Evolutionary conservation across 768 basidiomycete genomes (phyloP).

Genomic region (Leccinellum rugosiceps): DNA sequence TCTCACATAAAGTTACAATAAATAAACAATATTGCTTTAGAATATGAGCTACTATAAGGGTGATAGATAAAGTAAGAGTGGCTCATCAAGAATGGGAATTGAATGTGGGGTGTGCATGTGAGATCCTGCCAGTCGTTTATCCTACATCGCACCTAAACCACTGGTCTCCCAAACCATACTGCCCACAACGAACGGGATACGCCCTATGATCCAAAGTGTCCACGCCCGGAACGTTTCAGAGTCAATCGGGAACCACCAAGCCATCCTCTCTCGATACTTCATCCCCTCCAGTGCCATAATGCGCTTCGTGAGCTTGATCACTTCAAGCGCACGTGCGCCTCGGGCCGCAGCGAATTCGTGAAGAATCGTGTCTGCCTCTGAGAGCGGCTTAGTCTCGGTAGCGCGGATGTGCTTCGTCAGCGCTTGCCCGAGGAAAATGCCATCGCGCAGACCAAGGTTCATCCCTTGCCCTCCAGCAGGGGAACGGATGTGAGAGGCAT

Average conservation of each 20-base stretch:
- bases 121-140: no score
- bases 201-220: constrained; percentile 19
- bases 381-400: constrained; percentile 2
- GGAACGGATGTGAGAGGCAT: constrained; percentile 27
- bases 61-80: neutral
- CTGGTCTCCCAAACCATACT: constrained; percentile 10
- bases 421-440: constrained; percentile 42
- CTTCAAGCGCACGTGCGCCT: constrained; percentile 38
- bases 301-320: constrained; percentile 41
- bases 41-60: no score
- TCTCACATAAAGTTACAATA: no score
- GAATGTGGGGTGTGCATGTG: neutral
- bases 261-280: constrained; percentile 14
- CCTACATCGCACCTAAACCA: no score
- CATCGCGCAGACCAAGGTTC: constrained; percentile 55
- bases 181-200: constrained; percentile 12
- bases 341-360: constrained; percentile 35
- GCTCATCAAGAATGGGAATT: neutral
- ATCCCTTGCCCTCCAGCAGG: constrained; percentile 55
- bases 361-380: constrained; percentile 31
- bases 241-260: constrained; percentile 27
- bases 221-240: constrained; percentile 25
- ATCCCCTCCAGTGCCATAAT: constrained; percentile 24
- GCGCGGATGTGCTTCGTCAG: constrained; percentile 32
- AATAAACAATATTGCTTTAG: no score